phyloP scores from a whole-genome alignment of 1,139 yeast species.

The Arxiozyma slooffiae region DNA sequence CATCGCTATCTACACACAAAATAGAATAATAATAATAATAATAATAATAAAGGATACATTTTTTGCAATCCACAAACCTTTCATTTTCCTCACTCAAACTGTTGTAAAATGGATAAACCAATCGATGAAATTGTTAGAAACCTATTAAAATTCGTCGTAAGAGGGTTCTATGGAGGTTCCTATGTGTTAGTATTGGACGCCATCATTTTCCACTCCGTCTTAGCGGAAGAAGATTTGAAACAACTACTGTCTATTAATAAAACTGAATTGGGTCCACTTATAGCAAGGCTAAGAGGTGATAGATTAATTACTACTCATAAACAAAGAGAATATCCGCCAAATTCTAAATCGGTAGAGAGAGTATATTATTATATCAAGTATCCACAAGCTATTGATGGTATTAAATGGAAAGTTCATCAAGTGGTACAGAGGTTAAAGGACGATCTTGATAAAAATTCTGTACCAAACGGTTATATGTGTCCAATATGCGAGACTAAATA shows the following conservation, averaged over 20 bases:
- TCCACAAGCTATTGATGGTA: constrained; percentile 89
- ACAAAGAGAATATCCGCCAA: constrained; percentile 75
- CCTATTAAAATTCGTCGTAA: constrained; percentile 46
- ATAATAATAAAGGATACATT: too few species aligned
- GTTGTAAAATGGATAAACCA: constrained; percentile 27
- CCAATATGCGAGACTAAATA: constrained; percentile 75
- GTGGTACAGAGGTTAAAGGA: constrained; percentile 70
- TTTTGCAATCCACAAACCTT: too few species aligned
- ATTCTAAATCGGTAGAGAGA: constrained; percentile 58
- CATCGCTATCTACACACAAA: too few species aligned
- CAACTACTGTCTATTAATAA: constrained; percentile 72
- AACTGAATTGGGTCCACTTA: constrained; percentile 75
- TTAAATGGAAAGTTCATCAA: constrained; percentile 92
- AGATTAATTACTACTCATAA: constrained; percentile 55
- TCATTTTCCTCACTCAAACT: not conserved
- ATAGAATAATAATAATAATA: too few species aligned
- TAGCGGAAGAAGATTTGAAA: constrained; percentile 88
- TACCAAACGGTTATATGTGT: constrained; percentile 90
- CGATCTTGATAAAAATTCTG: constrained; percentile 72
- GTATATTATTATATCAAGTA: constrained; percentile 81
- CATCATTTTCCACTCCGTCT: constrained; percentile 76
- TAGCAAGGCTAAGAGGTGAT: constrained; percentile 78
- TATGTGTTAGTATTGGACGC: constrained; percentile 83
- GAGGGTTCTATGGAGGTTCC: constrained; percentile 84
- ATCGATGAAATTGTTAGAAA: constrained; percentile 33